Evolutionary conservation across 106 monocot species (phyloP).

Genomic region (Narthecium ossifragum): DNA sequence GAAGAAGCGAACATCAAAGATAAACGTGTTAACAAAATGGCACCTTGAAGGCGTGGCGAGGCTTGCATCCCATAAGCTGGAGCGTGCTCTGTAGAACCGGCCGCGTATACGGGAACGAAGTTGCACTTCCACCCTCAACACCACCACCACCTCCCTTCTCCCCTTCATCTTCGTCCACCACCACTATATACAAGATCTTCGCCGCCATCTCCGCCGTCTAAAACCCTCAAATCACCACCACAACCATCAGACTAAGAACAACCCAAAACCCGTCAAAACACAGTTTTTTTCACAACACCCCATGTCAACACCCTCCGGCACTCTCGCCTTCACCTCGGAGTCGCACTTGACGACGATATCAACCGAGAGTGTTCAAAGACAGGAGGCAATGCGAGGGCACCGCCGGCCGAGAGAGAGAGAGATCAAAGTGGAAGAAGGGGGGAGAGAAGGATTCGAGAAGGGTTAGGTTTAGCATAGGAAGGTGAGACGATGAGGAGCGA

Average conservation of each 20-base stretch:
- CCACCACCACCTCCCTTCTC: conserved; percentile 5
- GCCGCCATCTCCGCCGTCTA: conserved; percentile 47
- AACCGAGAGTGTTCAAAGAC: too few relatives aligned
- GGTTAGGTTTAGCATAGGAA: conserved; percentile 23
- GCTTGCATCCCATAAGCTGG: conserved; percentile 85
- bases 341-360: too few relatives aligned
- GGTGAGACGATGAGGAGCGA: too few relatives aligned
- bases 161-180: conserved; percentile 27
- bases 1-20: too few relatives aligned
- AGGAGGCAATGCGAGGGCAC: too few relatives aligned
- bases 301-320: too few relatives aligned
- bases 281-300: too few relatives aligned
- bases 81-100: conserved; percentile 76
- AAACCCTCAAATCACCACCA: neutral
- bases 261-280: neutral
- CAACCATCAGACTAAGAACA: neutral
- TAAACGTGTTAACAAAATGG: too few relatives aligned
- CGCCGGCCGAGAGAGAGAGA: neutral
- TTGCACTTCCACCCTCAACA: neutral
- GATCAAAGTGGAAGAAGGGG: neutral
- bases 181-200: conserved; percentile 72
- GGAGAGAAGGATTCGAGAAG: neutral
- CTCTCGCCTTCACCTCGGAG: too few relatives aligned
- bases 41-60: conserved; percentile 91
- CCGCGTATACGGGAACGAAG: conserved; percentile 69